These are phyloP conservation scores for Metschnikowia vanudenii DNA, from an alignment of 805 yeast genomes.

Conservation along the genomic window DNA sequence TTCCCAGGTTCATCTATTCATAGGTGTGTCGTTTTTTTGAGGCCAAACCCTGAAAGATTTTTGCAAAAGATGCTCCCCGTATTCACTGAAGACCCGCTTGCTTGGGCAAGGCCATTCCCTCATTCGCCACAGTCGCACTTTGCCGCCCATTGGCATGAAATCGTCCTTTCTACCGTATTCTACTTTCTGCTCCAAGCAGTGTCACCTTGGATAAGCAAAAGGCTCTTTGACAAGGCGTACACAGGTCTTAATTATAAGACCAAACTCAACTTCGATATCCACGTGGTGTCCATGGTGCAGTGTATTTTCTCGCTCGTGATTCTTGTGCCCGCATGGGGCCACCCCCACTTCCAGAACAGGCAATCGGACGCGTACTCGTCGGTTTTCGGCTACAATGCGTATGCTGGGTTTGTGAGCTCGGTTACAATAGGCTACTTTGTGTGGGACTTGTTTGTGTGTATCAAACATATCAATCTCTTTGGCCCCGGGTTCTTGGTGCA, in stretches of 20 bases:
- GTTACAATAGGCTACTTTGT: constrained; percentile 81
- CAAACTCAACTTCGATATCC: constrained; percentile 81
- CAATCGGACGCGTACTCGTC: constrained; percentile 40
- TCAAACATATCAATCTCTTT: constrained; percentile 59
- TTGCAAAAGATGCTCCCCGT: constrained; percentile 23
- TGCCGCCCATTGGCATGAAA: constrained; percentile 72
- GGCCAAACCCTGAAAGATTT: no score
- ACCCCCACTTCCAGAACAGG: constrained; percentile 43
- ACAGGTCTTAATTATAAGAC: constrained; percentile 44
- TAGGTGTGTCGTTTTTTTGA: background rate
- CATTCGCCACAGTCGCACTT: constrained; percentile 41
- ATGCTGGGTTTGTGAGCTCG: constrained; percentile 70
- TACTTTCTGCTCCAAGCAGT: constrained; percentile 55
- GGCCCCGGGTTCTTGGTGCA: constrained; percentile 83
- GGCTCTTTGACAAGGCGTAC: constrained; percentile 55
- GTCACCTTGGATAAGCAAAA: constrained; percentile 51
- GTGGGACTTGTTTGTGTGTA: constrained; percentile 83
- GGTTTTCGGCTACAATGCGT: constrained; percentile 70
- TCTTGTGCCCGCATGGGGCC: constrained; percentile 64
- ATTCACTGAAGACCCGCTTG: constrained; percentile 41
- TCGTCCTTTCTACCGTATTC: constrained; percentile 54
- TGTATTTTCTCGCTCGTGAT: constrained; percentile 60
- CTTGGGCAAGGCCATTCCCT: constrained; percentile 47
- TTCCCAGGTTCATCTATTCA: background rate
- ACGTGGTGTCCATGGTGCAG: constrained; percentile 85